Evolutionary conservation across 1,139 yeast species (phyloP), one percentile per base, ranked within the genome.

Genomic region (Candida smagusa): DNA sequence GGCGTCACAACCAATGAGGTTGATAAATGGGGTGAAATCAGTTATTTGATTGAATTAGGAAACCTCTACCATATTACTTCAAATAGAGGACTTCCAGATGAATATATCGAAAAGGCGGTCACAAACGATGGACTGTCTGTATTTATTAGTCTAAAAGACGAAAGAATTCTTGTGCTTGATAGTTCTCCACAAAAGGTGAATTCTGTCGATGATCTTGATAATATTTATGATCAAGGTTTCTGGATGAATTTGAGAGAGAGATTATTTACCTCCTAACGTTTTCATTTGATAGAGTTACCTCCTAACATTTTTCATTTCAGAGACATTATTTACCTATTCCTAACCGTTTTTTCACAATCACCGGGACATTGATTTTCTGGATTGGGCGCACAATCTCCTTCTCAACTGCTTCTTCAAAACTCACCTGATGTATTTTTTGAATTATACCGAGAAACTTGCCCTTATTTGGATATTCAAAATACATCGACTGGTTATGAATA

Each of bases 1-100:
- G 98, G 98, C 0, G 84, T 84, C 48, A 89, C 97, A n/a, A 88
- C 96, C 2, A 90, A 86, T 54, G 98, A 92, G 60, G 68, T 81
- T 8, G 79, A 73, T 35, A 92, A 92, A 58, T 92, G 97, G 97
- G 79, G 72, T 21, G 81, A 75, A 13, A 70, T 92, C 9, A 81
- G 82, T 40, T 74, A 79, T 34, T 68, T 85, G 44, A 70, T 88
- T 7, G 38, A 49, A 3, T 52, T 74, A 8, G 66, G 68, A 1
- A 45, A 51, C 2, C 56, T 71, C 34, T 68, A 56, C 42, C 29
- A 13, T 19, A 23, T 25, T 2, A 12, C 9, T 9, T 12, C 16
- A 9, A 7, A n/a, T n/a, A 9, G 6, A 7, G 13, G 30, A 9
- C 13, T 22, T 9, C 42, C 42, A n/a, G 47, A 45, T 7, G 23